Percentiles rank a stretch among this genome's conserved stretches.
Conservation (phyloP, 768 basidiomycete genomes). For the Pisolithus marmoratus region DNA sequence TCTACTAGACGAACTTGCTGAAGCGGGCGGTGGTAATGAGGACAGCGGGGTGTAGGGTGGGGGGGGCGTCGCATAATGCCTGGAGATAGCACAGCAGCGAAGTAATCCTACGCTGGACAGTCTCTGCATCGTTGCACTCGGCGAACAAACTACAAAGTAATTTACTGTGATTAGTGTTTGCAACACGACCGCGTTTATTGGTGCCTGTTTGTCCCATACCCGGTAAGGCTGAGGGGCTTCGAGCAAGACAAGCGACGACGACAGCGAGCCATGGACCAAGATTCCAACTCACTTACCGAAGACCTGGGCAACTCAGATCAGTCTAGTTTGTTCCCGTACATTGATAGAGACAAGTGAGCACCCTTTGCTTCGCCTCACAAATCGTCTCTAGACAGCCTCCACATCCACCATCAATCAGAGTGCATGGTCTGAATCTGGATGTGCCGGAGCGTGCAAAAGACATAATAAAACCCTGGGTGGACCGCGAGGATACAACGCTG, state of each 20-base stretch:
- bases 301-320: slow-evolving; percentile 43
- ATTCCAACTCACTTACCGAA: slow-evolving; percentile 38
- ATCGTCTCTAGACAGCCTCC: not conserved
- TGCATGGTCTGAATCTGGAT: slow-evolving; percentile 73
- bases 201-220: slow-evolving; percentile 13
- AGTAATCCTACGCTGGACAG: slow-evolving; percentile 14
- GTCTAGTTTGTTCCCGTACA: slow-evolving; percentile 51
- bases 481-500: slow-evolving; percentile 59
- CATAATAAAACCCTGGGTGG: slow-evolving; percentile 78
- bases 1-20: not conserved
- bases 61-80: not conserved
- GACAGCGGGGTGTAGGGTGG: not conserved
- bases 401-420: slow-evolving; percentile 40
- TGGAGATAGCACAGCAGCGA: slow-evolving; percentile 1
- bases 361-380: not conserved
- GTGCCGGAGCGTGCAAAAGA: slow-evolving; percentile 77
- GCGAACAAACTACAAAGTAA: too few species aligned
- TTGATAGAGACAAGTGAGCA: slow-evolving; percentile 65
- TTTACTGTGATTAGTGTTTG: too few species aligned
- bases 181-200: not conserved
- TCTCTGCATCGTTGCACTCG: slow-evolving; percentile 20
- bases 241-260: slow-evolving; percentile 1
- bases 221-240: not conserved
- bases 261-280: slow-evolving; percentile 13
- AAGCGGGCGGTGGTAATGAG: not conserved